Percentiles rank a stretch among this genome's conserved stretches.
These are phyloP conservation scores for Kodamaea arcana DNA, from an alignment of 1,139 yeast genomes.

Conservation along the genomic window DNA sequence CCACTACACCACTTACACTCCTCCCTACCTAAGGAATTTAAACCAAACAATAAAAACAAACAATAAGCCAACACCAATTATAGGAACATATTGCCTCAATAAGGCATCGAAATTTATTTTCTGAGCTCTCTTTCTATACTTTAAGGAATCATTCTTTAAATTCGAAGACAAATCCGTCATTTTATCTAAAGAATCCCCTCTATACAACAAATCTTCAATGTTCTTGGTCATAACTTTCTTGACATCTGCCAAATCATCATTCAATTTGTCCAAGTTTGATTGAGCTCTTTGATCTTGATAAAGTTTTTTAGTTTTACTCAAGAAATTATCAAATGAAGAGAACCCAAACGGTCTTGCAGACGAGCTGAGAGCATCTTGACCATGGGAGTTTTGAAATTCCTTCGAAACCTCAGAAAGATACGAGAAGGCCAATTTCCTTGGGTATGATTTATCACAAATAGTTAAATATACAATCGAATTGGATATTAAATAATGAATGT, in stretches of 20 bases:
- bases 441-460: conserved; percentile 74
- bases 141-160: conserved; percentile 77
- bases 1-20: neutral
- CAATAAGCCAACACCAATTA: conserved; percentile 67
- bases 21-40: conserved; percentile 45
- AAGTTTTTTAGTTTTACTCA: conserved; percentile 81
- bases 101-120: conserved; percentile 87
- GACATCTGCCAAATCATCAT: conserved; percentile 87
- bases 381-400: conserved; percentile 80
- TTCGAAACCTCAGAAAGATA: conserved; percentile 76
- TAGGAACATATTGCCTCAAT: conserved; percentile 84
- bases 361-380: conserved; percentile 59
- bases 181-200: conserved; percentile 91
- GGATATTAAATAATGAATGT: conserved; percentile 69
- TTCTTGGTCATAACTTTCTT: conserved; percentile 94
- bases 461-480: conserved; percentile 70
- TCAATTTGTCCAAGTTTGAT: conserved; percentile 77
- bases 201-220: conserved; percentile 86
- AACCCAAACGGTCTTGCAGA: conserved; percentile 84
- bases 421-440: conserved; percentile 84
- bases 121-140: conserved; percentile 86
- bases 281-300: conserved; percentile 92
- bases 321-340: conserved; percentile 76
- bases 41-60: conserved; percentile 82
- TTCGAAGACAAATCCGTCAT: conserved; percentile 87